These are phyloP conservation scores for Triticum turgidum DNA, from an alignment of 176 grass and related monocot species.

Conservation along the genomic window DNA sequence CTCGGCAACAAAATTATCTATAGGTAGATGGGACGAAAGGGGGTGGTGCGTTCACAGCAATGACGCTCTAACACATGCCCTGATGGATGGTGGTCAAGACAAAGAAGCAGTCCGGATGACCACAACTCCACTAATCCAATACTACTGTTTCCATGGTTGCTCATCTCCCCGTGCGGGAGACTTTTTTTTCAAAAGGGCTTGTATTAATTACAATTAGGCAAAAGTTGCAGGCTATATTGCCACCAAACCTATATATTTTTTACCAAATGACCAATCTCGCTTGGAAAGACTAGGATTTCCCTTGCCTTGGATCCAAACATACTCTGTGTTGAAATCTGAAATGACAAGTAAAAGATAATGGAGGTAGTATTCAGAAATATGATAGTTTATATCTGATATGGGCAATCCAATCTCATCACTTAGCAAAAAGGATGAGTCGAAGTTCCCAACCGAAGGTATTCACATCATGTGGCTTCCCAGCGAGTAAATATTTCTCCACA, in stretches of 20 bases:
- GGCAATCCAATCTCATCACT: constrained; percentile 1
- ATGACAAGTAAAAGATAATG: constrained; percentile 7
- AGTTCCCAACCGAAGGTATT: constrained; percentile 2
- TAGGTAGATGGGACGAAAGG: no score
- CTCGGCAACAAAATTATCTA: neutral
- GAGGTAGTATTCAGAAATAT: neutral
- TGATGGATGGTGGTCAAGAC: constrained; percentile 12
- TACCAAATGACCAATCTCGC: neutral
- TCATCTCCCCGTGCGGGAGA: neutral
- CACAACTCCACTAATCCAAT: neutral
- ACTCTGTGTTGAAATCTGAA: neutral
- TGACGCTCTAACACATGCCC: neutral
- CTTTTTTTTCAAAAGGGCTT: no score
- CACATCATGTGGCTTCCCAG: neutral
- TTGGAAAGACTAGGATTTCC: constrained; percentile 7
- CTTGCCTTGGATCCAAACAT: constrained; percentile 6
- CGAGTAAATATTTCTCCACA: neutral
- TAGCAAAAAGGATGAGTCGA: neutral
- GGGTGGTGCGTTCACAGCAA: neutral
- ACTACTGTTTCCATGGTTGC: neutral
- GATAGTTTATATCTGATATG: neutral
- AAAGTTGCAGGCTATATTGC: neutral
- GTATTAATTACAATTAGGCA: no score
- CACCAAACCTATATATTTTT: constrained; percentile 14
- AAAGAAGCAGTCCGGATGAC: neutral